Base-by-base conservation (phyloP, 257 asterid species). In the Solanum infundibuliforme region DNA sequence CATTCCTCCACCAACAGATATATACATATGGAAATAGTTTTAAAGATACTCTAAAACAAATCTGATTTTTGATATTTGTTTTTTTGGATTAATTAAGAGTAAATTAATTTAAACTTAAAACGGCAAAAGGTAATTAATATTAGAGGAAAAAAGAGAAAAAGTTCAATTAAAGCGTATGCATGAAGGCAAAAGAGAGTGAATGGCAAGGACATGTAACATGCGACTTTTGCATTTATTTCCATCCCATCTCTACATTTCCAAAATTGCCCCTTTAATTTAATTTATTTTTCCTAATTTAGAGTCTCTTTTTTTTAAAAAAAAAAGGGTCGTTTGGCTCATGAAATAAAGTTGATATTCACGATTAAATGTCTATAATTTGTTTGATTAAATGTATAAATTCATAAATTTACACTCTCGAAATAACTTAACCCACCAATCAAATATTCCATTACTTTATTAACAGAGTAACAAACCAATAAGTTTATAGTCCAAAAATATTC, bases 91-190 rank as follows among this genome's bases (percentile, higher is more conserved):
- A 62, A 82, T 27, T 81, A 8, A 12, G 68, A 8, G 68, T 29
- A 16, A 81, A 43, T 27, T 27, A 25, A 27, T 82, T 31, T 29
- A 48, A 46, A 46, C 85, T 29, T 82, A 46, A 82, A 82, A 82
- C 85, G 85, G 85, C 85, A 48, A 82, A 82, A 82, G 85, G 85
- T 82, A 48, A 82, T 82, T 82, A 82, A 82, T 82, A 82, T 38
- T 38, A 29, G 85, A 82, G 27, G 85, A 16, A 43, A 79, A 46
- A 52, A 1, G 6, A 81, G 6, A 82, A 48, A 52, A 52, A 20
- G 43, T 31, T 82, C 43, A 82, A 82, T 82, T 48, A 82, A 82
- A 82, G 85, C 87, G 60, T 66, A 84, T 66, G 76, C 77, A 84
- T 66, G 76, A 66, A 84, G 87, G 76, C 58, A 62, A 68, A 48